Percentiles rank a stretch among this genome's conserved stretches.
These are phyloP conservation scores for Kalmusia sp. DNA, from an alignment of 2,329 filamentous ascomycete genomes.

Conservation along the genomic window DNA sequence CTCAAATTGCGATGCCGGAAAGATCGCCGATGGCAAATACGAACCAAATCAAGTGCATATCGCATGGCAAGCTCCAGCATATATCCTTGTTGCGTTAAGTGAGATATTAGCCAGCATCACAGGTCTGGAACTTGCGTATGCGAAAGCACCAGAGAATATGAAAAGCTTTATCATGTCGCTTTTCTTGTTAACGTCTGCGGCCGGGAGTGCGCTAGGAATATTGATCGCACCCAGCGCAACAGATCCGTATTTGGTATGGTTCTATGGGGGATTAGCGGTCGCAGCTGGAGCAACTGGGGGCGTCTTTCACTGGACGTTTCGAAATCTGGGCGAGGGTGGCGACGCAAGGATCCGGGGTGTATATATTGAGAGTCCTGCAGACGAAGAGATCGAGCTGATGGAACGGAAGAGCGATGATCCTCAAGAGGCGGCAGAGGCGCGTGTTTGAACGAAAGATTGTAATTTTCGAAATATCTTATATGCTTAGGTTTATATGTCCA, in stretches of 20 bases:
- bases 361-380: conserved; percentile 16
- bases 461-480: too few relatives aligned
- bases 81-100: conserved; percentile 53
- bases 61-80: conserved; percentile 54
- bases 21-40: conserved; percentile 35
- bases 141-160: conserved; percentile 55
- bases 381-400: conserved; percentile 19
- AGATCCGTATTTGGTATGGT: conserved; percentile 71
- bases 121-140: conserved; percentile 56
- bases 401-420: conserved; percentile 3
- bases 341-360: background rate
- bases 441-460: too few relatives aligned
- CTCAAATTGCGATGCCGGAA: conserved; percentile 45
- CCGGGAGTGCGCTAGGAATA: conserved; percentile 66
- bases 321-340: conserved; percentile 19
- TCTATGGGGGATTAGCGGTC: conserved; percentile 66
- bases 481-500: too few relatives aligned
- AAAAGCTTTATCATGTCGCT: conserved; percentile 60
- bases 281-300: conserved; percentile 58
- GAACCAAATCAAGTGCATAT: conserved; percentile 54
- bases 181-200: conserved; percentile 67
- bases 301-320: conserved; percentile 62
- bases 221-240: conserved; percentile 66
- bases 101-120: conserved; percentile 58
- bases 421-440: background rate